Evolutionary conservation across 345 rosid genomes (phyloP).

Genomic region (Clausena lansium): DNA sequence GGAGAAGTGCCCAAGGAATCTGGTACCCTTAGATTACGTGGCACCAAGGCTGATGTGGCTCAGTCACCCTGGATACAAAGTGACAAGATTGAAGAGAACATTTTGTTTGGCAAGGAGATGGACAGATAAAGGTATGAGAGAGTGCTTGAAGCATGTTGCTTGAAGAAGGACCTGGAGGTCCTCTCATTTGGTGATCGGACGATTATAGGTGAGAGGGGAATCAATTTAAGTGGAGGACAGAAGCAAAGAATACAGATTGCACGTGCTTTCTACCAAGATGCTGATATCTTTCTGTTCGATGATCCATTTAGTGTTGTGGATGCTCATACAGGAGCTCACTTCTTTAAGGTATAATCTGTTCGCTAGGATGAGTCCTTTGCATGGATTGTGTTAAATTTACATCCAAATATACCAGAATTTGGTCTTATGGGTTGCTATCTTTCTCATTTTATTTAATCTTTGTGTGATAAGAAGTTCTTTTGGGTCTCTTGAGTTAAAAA

Average conservation of each 20-base stretch:
- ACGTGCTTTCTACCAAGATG: constrained; percentile 62
- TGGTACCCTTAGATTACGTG: constrained; percentile 58
- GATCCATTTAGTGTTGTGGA: constrained; percentile 90
- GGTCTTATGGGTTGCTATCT: background rate
- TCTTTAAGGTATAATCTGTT: constrained; percentile 44
- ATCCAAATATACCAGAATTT: no score
- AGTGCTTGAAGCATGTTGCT: constrained; percentile 58
- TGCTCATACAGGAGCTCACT: constrained; percentile 65
- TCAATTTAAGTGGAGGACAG: constrained; percentile 86
- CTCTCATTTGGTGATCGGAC: constrained; percentile 83
- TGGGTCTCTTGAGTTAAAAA: constrained; percentile 48
- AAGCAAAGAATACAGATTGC: constrained; percentile 81
- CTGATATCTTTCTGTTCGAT: constrained; percentile 71
- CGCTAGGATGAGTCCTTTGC: background rate
- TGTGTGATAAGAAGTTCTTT: constrained; percentile 51
- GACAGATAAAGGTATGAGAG: constrained; percentile 44
- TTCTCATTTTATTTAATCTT: background rate
- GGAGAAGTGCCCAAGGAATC: constrained; percentile 69
- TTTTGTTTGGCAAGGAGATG: constrained; percentile 55
- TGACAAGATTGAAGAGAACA: constrained; percentile 61
- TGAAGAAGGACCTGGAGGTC: constrained; percentile 66
- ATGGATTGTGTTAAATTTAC: no score
- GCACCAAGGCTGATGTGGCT: constrained; percentile 69
- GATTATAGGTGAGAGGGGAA: constrained; percentile 74
- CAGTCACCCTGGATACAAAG: constrained; percentile 92